Conservation (phyloP, 371 early-diverging fungal species). For the Thermomucor indicae-seudaticae region DNA sequence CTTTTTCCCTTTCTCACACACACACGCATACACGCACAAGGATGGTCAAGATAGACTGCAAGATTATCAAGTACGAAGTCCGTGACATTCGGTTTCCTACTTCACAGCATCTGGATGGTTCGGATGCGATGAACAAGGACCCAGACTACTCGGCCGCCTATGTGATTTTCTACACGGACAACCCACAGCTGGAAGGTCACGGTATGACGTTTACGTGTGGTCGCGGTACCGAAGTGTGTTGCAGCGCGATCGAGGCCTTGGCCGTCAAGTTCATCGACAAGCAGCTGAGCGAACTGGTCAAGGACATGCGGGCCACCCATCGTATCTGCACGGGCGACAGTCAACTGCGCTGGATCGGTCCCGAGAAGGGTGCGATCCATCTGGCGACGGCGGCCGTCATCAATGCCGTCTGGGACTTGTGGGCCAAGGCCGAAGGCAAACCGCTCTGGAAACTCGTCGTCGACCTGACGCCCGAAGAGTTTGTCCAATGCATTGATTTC, state of each 20-base stretch:
- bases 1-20: slow-evolving; percentile 1
- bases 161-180: slow-evolving; percentile 42
- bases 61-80: slow-evolving; percentile 40
- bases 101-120: slow-evolving; percentile 40
- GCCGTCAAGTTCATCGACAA: slow-evolving; percentile 39
- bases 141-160: slow-evolving; percentile 54
- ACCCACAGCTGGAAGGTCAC: slow-evolving; percentile 31
- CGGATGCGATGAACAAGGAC: slow-evolving; percentile 54
- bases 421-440: slow-evolving; percentile 51
- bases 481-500: slow-evolving; percentile 50
- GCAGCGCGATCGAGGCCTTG: slow-evolving; percentile 38
- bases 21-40: neutral
- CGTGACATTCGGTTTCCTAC: slow-evolving; percentile 51
- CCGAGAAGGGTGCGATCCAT: slow-evolving; percentile 50
- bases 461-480: slow-evolving; percentile 49
- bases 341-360: slow-evolving; percentile 52
- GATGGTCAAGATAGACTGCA: slow-evolving; percentile 16
- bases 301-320: slow-evolving; percentile 43
- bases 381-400: slow-evolving; percentile 51
- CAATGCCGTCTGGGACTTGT: slow-evolving; percentile 54
- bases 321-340: slow-evolving; percentile 48
- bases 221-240: slow-evolving; percentile 46
- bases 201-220: slow-evolving; percentile 52
- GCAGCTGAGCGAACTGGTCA: slow-evolving; percentile 21
- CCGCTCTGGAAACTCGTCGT: slow-evolving; percentile 51